These are phyloP conservation scores for Tricholoma terreum DNA, from an alignment of 768 basidiomycete species.

Conservation along the genomic window DNA sequence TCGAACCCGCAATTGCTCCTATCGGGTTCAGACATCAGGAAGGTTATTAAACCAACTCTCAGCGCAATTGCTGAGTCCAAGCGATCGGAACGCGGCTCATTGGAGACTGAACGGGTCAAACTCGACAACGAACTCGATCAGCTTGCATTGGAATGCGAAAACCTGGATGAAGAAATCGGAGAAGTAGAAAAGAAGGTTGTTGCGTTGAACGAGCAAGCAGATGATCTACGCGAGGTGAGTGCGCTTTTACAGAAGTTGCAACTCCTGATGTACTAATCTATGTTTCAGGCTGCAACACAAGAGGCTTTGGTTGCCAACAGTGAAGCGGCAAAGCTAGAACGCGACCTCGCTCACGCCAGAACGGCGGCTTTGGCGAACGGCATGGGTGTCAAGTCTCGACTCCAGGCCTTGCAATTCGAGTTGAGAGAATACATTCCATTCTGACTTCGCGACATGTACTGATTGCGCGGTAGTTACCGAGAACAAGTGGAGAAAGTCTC, in stretches of 20 bases:
- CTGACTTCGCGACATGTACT: background rate
- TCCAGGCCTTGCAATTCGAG: constrained; percentile 78
- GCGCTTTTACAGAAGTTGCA: background rate
- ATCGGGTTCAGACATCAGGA: constrained; percentile 65
- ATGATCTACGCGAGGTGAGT: constrained; percentile 77
- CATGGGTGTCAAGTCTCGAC: constrained; percentile 75
- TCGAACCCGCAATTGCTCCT: constrained; percentile 69
- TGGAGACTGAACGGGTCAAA: constrained; percentile 77
- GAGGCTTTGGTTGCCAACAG: constrained; percentile 65
- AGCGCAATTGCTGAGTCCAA: constrained; percentile 69
- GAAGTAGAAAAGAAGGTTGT: constrained; percentile 73
- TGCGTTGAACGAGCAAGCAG: constrained; percentile 69
- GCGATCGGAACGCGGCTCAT: constrained; percentile 60
- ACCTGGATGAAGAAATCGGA: constrained; percentile 71
- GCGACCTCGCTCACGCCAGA: constrained; percentile 69
- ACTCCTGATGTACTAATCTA: background rate
- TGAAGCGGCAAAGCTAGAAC: constrained; percentile 66
- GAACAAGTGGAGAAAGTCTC: constrained; percentile 77
- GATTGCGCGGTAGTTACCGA: constrained; percentile 50
- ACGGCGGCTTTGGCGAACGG: constrained; percentile 76
- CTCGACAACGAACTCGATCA: constrained; percentile 84
- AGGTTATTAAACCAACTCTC: constrained; percentile 74
- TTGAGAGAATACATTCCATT: constrained; percentile 33
- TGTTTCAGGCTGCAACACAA: constrained; percentile 65
- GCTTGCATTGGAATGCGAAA: constrained; percentile 73